A percentile compares a stretch with the other conserved stretches of the same genome.
These are phyloP conservation scores for Vitis labrusca DNA, from an alignment of 164 flowering plant genomes.

Conservation along the genomic window DNA sequence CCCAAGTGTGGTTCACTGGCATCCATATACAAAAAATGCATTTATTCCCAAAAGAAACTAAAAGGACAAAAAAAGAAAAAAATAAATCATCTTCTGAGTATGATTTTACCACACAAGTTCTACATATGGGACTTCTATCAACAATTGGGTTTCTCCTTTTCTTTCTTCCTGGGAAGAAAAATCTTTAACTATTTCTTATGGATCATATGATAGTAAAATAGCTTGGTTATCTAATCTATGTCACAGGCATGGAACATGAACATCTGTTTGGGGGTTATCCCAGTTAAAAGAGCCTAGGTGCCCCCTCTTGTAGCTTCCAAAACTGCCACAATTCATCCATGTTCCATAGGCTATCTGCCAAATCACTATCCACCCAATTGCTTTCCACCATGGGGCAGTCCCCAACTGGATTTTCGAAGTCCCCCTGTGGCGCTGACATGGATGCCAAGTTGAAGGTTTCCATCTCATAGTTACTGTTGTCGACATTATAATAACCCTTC, in stretches of 20 bases:
- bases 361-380: slow-evolving; percentile 36
- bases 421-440: slow-evolving; percentile 17
- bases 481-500: slow-evolving; percentile 18
- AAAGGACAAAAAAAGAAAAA: too few species aligned
- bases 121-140: background rate
- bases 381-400: slow-evolving; percentile 29
- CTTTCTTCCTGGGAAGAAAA: background rate
- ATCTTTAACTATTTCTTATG: background rate
- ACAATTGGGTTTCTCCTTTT: background rate
- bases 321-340: slow-evolving; percentile 53
- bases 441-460: slow-evolving; percentile 27
- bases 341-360: slow-evolving; percentile 42
- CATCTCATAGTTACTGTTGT: slow-evolving; percentile 26
- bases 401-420: slow-evolving; percentile 3
- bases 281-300: background rate
- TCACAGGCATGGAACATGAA: background rate
- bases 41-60: too few species aligned
- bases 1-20: too few species aligned
- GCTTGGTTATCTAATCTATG: background rate
- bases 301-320: slow-evolving; percentile 17
- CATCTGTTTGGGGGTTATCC: background rate
- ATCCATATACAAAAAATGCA: too few species aligned
- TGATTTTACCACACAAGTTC: too few species aligned
- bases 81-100: too few species aligned
- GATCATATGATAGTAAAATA: background rate